Evolutionary conservation across 164 flowering plant species (phyloP), one percentile per base, ranked within the genome.

Genomic region (Vitis amurensis): DNA sequence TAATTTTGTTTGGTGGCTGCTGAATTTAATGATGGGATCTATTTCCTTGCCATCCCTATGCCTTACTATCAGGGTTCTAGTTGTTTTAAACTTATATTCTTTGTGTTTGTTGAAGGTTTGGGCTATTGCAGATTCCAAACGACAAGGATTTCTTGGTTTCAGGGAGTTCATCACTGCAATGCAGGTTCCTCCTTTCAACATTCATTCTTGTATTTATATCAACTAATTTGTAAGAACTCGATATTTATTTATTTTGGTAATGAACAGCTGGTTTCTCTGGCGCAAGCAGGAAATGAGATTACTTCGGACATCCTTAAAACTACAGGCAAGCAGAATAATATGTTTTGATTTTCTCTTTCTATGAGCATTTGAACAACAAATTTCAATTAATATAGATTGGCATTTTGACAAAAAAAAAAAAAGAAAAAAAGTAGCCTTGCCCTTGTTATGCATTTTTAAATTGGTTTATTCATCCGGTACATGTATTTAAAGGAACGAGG

Each of bases 111-210:
- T 52, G n/a, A 63, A 94, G 99, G 84, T 93, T 50, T 96, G 99
- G 99, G 99, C 98, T 1, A 73, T 96, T 75, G 90, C 99, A 13
- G 99, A 96, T 79, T 81, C 91, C 17, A 96, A 89, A 63, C 79
- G 97, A 56, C 97, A 90, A 74, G 99, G 99, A 11, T 91, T 82
- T 82, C 79, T 96, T 27, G 91, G 93, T 58, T 82, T 96, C 50
- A 78, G 83, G n/a, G 98, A 96, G 82, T 96, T 96, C 66, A 68
- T 92, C 62, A 70, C 86, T 73, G 95, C 99, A 16, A 91, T 96
- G 98, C 94, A 95, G 98, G 98, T 94, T 67, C 11, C 59, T 57
- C 65, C 29, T 55, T 53, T 48, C 30, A 7, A 4, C 30, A 8
- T 63, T 30, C 44, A 8, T 49, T 8, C 17, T 23, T 44, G 7